A percentile compares a stretch with the other conserved stretches of the same genome.
These are phyloP conservation scores for Chlorella sp. DNA, from an alignment of 139 green algal species.

Conservation along the genomic window DNA sequence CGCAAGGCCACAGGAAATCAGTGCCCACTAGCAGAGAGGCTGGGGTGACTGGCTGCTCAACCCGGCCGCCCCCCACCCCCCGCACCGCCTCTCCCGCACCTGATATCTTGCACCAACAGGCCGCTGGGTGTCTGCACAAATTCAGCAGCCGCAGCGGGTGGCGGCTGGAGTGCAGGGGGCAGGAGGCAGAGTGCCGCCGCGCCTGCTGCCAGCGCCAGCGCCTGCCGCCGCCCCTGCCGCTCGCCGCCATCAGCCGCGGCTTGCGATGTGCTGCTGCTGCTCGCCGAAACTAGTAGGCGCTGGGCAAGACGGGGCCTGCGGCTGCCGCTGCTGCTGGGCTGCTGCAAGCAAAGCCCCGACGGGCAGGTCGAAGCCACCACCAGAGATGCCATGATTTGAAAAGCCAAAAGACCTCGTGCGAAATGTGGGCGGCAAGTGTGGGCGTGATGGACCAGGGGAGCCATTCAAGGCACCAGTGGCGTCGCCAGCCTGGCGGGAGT, in stretches of 20 bases:
- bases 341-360: not conserved
- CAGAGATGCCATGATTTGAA: not conserved
- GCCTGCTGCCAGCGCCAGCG: not conserved
- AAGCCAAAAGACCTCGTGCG: not conserved
- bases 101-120: conserved; percentile 25
- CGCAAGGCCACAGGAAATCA: too few relatives aligned
- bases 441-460: too few relatives aligned
- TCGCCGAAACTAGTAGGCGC: not conserved
- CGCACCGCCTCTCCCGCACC: not conserved
- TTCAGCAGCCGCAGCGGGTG: not conserved
- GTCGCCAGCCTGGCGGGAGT: too few relatives aligned
- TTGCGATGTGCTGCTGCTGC: not conserved
- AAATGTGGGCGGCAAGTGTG: too few relatives aligned
- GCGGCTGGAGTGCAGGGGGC: not conserved
- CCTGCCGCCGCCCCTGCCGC: not conserved
- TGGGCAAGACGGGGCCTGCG: not conserved
- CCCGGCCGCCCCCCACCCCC: not conserved
- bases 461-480: too few relatives aligned
- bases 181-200: not conserved
- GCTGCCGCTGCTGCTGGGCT: not conserved
- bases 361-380: not conserved
- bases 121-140: conserved; percentile 31
- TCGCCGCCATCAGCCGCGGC: not conserved
- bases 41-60: not conserved
- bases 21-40: too few relatives aligned